Evolutionary conservation across 495 filamentous ascomycete genomes (phyloP).

Genomic region (Aspergillus conjunctus): DNA sequence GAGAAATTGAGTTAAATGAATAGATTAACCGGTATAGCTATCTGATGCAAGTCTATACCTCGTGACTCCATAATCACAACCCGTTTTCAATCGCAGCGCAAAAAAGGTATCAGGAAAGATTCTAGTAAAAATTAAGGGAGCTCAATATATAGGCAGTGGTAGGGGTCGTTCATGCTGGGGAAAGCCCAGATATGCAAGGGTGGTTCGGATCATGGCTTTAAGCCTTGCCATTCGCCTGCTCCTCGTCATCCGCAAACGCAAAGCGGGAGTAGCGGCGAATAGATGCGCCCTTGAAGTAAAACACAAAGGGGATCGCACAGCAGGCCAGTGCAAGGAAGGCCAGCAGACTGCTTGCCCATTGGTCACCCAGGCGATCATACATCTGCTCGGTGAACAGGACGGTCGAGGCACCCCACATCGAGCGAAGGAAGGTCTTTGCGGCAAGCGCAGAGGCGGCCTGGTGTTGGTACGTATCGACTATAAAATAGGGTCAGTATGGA

Average conservation of each 20-base stretch:
- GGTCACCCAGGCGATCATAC: slow-evolving; percentile 69
- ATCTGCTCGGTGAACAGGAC: slow-evolving; percentile 83
- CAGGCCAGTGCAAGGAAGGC: slow-evolving; percentile 72
- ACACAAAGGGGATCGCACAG: slow-evolving; percentile 75
- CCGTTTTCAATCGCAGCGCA: too few species aligned
- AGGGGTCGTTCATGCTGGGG: too few species aligned
- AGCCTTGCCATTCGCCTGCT: slow-evolving; percentile 33
- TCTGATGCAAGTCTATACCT: too few species aligned
- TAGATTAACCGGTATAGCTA: too few species aligned
- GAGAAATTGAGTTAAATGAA: too few species aligned
- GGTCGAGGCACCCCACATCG: slow-evolving; percentile 74
- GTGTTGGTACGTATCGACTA: slow-evolving; percentile 81
- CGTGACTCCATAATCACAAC: too few species aligned
- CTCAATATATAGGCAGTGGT: too few species aligned
- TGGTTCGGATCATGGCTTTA: too few species aligned
- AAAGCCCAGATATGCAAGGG: too few species aligned
- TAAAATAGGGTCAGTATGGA: slow-evolving; percentile 21
- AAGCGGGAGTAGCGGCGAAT: slow-evolving; percentile 67
- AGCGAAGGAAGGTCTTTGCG: slow-evolving; percentile 78
- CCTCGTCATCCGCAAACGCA: slow-evolving; percentile 62
- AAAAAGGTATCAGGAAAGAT: too few species aligned
- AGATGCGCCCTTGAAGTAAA: slow-evolving; percentile 70
- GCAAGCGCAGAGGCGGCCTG: slow-evolving; percentile 85
- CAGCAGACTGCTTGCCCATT: slow-evolving; percentile 74
- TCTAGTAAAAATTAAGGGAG: too few species aligned